These are phyloP conservation scores for Pulveroboletus sp. DNA, from an alignment of 768 basidiomycete species.

Conservation along the genomic window DNA sequence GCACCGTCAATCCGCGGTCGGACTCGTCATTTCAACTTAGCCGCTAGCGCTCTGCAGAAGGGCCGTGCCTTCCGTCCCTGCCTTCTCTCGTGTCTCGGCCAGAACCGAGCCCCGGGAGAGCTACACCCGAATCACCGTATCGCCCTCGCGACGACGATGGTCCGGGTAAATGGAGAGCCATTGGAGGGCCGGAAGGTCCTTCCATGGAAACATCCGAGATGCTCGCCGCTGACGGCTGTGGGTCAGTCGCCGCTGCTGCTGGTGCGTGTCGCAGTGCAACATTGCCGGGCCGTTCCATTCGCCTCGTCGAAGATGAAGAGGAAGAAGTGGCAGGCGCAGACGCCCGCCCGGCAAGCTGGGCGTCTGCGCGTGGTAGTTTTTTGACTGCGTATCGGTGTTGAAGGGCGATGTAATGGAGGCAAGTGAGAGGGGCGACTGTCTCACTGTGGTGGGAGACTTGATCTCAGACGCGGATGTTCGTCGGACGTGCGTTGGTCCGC, in stretches of 20 bases:
- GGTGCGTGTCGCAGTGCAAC: conserved; percentile 38
- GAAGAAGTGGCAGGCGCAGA: conserved; percentile 55
- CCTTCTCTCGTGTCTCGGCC: conserved; percentile 36
- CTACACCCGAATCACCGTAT: conserved; percentile 34
- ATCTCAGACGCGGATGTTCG: conserved; percentile 30
- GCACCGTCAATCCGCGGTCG: background rate
- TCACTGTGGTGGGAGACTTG: conserved; percentile 30
- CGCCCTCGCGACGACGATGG: conserved; percentile 30
- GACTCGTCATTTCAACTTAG: conserved; percentile 1
- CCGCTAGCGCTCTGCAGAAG: conserved; percentile 25
- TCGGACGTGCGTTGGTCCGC: conserved; percentile 24
- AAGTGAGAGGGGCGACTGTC: conserved; percentile 39
- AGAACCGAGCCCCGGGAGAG: conserved; percentile 19
- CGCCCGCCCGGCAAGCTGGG: conserved; percentile 66
- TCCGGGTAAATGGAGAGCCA: conserved; percentile 33
- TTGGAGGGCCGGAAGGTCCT: conserved; percentile 25
- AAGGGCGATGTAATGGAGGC: conserved; percentile 43
- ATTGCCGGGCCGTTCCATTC: conserved; percentile 34
- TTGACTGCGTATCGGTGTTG: conserved; percentile 46
- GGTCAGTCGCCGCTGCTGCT: conserved; percentile 20
- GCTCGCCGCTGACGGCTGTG: conserved; percentile 21
- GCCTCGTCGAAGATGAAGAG: conserved; percentile 22
- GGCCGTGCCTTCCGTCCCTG: conserved; percentile 31
- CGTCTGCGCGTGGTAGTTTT: conserved; percentile 82
- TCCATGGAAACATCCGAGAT: conserved; percentile 31